phyloP scores from a whole-genome alignment of 805 yeast genomes.

The Yarrowia porcina region DNA sequence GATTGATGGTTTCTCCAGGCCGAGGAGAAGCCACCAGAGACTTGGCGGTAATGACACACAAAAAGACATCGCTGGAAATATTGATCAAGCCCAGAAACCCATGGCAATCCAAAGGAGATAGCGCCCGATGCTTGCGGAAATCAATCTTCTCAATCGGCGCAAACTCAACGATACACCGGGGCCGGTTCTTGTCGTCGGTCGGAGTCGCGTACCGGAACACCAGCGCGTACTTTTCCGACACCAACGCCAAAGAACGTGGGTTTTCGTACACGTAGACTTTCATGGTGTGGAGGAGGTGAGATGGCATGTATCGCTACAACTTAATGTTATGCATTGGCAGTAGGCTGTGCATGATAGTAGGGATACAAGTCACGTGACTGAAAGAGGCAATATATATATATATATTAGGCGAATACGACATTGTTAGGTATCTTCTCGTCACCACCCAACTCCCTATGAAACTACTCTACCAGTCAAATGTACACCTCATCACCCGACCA shows the following conservation, averaged over 20 bases:
- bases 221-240: conserved; percentile 56
- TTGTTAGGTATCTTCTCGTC: too few species aligned
- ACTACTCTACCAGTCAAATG: too few species aligned
- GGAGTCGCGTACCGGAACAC: conserved; percentile 43
- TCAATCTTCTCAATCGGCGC: conserved; percentile 42
- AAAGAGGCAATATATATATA: too few species aligned
- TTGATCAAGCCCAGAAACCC: conserved; percentile 76
- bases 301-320: too few species aligned
- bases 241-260: conserved; percentile 69
- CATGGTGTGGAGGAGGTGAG: conserved; percentile 42
- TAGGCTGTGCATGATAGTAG: too few species aligned
- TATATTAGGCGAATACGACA: too few species aligned
- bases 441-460: too few species aligned
- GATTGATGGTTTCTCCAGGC: conserved; percentile 72
- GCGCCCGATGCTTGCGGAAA: conserved; percentile 40
- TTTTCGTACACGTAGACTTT: conserved; percentile 56
- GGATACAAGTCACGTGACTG: too few species aligned
- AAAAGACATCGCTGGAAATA: conserved; percentile 61
- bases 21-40: conserved; percentile 78
- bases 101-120: conserved; percentile 44
- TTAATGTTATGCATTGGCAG: neutral
- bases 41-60: conserved; percentile 77
- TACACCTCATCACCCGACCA: too few species aligned
- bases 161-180: conserved; percentile 46
- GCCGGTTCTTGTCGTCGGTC: conserved; percentile 25